Evolutionary conservation across 78 protist species (phyloP).

Genomic region (Dictyostelium firmibasis): DNA sequence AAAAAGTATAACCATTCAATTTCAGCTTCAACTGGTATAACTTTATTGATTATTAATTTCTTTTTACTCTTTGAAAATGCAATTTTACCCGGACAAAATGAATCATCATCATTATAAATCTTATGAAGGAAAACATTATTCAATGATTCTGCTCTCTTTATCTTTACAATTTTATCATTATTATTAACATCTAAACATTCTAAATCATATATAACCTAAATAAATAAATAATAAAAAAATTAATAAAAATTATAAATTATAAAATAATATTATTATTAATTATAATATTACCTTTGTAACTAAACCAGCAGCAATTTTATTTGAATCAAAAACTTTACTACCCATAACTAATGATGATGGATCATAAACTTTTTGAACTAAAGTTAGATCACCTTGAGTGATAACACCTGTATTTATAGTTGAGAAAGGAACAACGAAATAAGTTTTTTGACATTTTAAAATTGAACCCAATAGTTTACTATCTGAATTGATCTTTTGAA

Average conservation of each 20-base stretch:
- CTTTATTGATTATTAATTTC: neutral
- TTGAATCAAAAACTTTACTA: neutral
- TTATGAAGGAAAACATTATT: neutral
- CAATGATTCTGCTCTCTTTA: neutral
- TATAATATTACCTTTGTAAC: neutral
- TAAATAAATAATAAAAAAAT: no score
- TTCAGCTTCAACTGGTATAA: neutral
- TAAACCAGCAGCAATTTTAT: neutral
- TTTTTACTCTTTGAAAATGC: neutral
- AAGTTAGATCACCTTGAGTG: neutral
- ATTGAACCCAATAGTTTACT: slow-evolving; percentile 3
- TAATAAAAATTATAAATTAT: no score
- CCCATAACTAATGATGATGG: neutral
- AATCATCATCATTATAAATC: neutral
- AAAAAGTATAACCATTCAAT: neutral
- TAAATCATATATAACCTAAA: neutral
- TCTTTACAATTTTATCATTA: neutral
- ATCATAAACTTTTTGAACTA: neutral
- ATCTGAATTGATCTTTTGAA: neutral
- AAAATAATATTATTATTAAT: no score
- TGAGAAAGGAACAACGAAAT: slow-evolving; percentile 11
- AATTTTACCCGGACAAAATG: slow-evolving; percentile 7
- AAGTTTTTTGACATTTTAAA: neutral
- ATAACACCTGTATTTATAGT: neutral
- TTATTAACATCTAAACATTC: neutral